phyloP scores from a whole-genome alignment of 805 yeast genomes.

The Saturnispora besseyi region DNA sequence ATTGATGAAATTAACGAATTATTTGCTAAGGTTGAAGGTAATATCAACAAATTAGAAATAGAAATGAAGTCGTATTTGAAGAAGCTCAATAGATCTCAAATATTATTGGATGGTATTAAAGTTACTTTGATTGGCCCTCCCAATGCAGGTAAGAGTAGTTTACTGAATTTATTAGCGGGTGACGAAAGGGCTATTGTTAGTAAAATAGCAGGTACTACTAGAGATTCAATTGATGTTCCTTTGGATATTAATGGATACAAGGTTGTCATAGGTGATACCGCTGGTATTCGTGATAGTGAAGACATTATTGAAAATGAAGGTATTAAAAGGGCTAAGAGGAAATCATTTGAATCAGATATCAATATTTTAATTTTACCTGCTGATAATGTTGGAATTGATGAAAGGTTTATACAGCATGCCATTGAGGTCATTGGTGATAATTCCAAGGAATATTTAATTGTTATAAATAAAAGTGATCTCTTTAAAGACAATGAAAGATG shows the following conservation, averaged over 20 bases:
- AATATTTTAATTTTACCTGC: constrained; percentile 55
- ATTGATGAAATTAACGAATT: constrained; percentile 53
- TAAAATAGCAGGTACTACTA: constrained; percentile 85
- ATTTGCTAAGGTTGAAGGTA: constrained; percentile 39
- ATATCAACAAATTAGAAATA: constrained; percentile 32
- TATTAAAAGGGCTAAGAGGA: constrained; percentile 61
- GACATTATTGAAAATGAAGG: constrained; percentile 55
- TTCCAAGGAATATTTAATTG: constrained; percentile 28
- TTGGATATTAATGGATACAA: constrained; percentile 79
- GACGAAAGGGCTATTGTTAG: constrained; percentile 88
- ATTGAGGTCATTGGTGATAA: constrained; percentile 16
- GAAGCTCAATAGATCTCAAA: constrained; percentile 47
- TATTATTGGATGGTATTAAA: constrained; percentile 64
- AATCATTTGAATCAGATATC: constrained; percentile 54
- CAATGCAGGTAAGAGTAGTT: constrained; percentile 91
- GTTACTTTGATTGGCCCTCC: constrained; percentile 82
- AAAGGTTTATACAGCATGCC: constrained; percentile 34
- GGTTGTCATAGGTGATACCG: constrained; percentile 82
- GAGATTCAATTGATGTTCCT: constrained; percentile 79
- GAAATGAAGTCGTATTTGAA: constrained; percentile 39
- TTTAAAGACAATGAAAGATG: constrained; percentile 11
- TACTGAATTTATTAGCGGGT: constrained; percentile 65
- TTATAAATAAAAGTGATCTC: constrained; percentile 57
- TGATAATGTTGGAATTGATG: constrained; percentile 26
- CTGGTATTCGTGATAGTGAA: constrained; percentile 61